Evolutionary conservation across 2,329 filamentous ascomycete species (phyloP), one percentile per base, ranked within the genome.

Genomic region (Sporothrix variecibatus): DNA sequence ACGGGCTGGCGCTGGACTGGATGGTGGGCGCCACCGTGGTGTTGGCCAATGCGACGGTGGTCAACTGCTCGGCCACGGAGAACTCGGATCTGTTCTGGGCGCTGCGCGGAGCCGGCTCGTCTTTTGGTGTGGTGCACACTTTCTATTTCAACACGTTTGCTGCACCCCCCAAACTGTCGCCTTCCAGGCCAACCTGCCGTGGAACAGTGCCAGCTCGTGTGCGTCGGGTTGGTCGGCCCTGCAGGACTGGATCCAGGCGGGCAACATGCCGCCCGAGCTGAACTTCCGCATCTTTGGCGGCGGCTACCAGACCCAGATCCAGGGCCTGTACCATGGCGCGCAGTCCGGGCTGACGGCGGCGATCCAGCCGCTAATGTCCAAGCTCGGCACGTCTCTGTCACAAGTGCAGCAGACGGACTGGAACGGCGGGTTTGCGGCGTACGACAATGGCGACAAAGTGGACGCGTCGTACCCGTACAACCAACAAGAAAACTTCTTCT

Each of bases 81-180:
- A 82, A 85, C 76, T 40, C 76, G 0, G 83, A 85, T 40, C 79
- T 85, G 9, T 85, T 84, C 78, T 85, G 83, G 83, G 84, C 83
- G 9, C 73, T 85, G 15, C 81, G 82, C 9, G 84, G 84, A 20
- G 82, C 83, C 0, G 84, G 82, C 2, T 81, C 82, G 15, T 84
- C 82, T 12, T 84, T 85, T 73, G 84, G 83, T 26, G 80, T 85
- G 72, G 82, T 84, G 15, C 78, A 80, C 6, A 80, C 80, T 46
- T 83, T 84, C 77, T 79, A 80, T 73, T 82, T 85, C 77, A 79
- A 81, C 72, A 85, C 83, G 1, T 84, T 83, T 62, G 75, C 78
- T 5, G 82, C 80, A 0, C 83, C 84, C 1, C 79, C 6, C 74
- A 77, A 53, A 77, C 82, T n/a, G 81, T 81, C 0, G 74, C 75